phyloP scores from a whole-genome alignment of 805 yeast species.

The Kodamaea jinghongensis region DNA sequence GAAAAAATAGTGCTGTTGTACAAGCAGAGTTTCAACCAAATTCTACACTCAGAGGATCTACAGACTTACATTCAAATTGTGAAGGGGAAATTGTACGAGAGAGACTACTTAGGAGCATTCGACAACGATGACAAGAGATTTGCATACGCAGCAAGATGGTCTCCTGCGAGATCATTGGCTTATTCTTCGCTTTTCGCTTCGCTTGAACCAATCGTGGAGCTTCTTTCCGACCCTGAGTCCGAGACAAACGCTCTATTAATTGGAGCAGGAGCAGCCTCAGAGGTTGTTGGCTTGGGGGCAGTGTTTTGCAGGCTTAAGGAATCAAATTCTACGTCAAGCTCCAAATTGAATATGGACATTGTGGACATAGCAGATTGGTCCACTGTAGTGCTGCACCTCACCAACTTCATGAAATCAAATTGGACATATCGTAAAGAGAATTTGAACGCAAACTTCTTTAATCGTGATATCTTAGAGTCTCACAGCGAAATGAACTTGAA shows the following conservation, averaged over 20 bases:
- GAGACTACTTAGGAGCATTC: conserved; percentile 73
- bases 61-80: conserved; percentile 59
- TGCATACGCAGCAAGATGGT: conserved; percentile 84
- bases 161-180: conserved; percentile 76
- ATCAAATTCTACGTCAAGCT: conserved; percentile 27
- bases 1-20: conserved; percentile 37
- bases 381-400: conserved; percentile 45
- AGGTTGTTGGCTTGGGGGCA: conserved; percentile 62
- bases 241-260: conserved; percentile 52
- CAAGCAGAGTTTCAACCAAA: conserved; percentile 28
- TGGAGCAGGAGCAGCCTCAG: conserved; percentile 93
- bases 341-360: conserved; percentile 46
- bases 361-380: conserved; percentile 83
- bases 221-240: conserved; percentile 31
- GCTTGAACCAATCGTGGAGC: conserved; percentile 39
- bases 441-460: conserved; percentile 26
- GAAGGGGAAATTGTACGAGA: conserved; percentile 63
- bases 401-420: conserved; percentile 40
- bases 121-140: conserved; percentile 57
- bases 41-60: conserved; percentile 35
- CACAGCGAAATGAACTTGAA: conserved; percentile 16
- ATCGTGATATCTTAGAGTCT: conserved; percentile 30
- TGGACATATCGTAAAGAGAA: conserved; percentile 49
- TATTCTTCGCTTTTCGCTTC: conserved; percentile 65
- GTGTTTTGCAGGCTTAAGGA: conserved; percentile 47